Base-by-base conservation (phyloP, 2,329 filamentous ascomycete genomes). In the Aureobasidium melanogenum region DNA sequence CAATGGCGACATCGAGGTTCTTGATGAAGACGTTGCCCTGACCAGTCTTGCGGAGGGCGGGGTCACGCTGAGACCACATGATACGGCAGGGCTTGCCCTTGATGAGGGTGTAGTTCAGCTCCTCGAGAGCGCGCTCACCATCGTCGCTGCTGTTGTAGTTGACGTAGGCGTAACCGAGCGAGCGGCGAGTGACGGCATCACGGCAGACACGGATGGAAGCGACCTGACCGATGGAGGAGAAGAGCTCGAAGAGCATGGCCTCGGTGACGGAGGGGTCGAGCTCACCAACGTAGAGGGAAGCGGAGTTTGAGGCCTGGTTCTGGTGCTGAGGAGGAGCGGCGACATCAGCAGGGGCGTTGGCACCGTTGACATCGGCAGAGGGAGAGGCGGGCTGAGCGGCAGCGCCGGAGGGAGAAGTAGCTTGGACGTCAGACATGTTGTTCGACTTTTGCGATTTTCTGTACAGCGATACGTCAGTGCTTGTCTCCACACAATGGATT, bases 11-110 rank as follows among this genome's bases (percentile, higher is more conserved):
- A 77, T 99, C 94, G 68, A 99, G 84, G 82, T 99, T 99, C 88
- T 99, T 99, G 86, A 99, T 99, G 85, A 99, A 99, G 71, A 99
- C 93, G 75, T 99, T 99, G 76, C 94, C 94, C 80, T 97, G 91
- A 68, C 94, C 94, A 69, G 91, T 99, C 88, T 99, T 99, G 82
- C 94, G 94, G 71, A 99, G 87, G 75, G 93, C 93, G 68, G 94
- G 94, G 79, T 99, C 94, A 77, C 94, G 94, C 85, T 99, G 94
- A 67, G 94, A 99, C 94, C 94, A 99, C 94, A 99, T 99, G 81
- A 99, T 99, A 74, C 94, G 93, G 88, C 94, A 99, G 64, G 94
- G 93, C 74, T 89, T 91, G 71, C 92, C 92, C 85, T 97, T 97
- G 83, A 99, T 97, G 71, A 97, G 82, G 66, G 94, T 99, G 84